phyloP scores from a whole-genome alignment of 2,329 filamentous ascomycete genomes.

The Talaromyces rugulosus region DNA sequence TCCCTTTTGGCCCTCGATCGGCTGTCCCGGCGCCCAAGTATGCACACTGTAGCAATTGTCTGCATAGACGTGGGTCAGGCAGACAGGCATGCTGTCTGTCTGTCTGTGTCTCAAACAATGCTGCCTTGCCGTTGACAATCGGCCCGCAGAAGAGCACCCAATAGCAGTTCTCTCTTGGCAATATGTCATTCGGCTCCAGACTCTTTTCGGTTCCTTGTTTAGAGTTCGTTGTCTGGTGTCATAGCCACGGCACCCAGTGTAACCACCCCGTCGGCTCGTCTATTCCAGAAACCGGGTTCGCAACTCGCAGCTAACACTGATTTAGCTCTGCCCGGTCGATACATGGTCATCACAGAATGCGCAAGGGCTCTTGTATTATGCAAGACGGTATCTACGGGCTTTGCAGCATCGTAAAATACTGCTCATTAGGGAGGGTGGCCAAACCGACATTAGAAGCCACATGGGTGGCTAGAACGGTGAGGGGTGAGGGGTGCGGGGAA shows the following conservation, averaged over 20 bases:
- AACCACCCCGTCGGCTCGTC: neutral
- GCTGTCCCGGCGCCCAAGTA: neutral
- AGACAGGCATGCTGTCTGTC: neutral
- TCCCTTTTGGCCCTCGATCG: neutral
- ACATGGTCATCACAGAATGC: neutral
- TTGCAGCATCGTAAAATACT: neutral
- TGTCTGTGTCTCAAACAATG: neutral
- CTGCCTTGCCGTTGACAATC: neutral
- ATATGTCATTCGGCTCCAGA: neutral
- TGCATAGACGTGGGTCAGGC: neutral
- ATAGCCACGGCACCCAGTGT: neutral
- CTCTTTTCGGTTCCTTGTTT: neutral
- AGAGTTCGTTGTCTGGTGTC: neutral
- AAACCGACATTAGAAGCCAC: neutral
- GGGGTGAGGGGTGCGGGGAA: neutral
- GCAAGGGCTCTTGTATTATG: neutral
- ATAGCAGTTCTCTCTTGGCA: neutral
- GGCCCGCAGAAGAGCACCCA: too few relatives aligned
- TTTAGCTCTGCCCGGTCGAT: neutral
- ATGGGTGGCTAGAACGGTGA: neutral
- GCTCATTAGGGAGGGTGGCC: neutral
- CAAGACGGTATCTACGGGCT: neutral
- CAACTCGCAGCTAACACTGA: neutral
- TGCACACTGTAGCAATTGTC: neutral
- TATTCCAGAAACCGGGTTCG: neutral